Evolutionary conservation across 768 basidiomycete species (phyloP), one percentile per base, ranked within the genome.

Genomic region (Ramaria rubella): DNA sequence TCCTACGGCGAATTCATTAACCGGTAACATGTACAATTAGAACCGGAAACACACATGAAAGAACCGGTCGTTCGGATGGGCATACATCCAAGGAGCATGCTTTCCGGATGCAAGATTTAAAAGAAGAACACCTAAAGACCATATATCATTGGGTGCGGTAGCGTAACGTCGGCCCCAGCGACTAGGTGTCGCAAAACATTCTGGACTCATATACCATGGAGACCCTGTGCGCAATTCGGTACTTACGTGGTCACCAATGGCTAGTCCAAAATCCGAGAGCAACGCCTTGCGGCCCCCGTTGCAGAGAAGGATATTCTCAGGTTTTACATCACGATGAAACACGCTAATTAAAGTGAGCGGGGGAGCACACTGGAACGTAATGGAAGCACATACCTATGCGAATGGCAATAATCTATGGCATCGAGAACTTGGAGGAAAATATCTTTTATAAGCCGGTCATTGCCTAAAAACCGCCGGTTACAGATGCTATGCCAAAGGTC

Each of bases 191-290:
- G 66, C 96, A 88, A n/a, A n/a, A 68, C 95, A 96, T 70, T 97
- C 92, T 70, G 94, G 94, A 66, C 91, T 94, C 88, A 98, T 94
- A 72, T 97, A 95, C 71, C 93, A 97, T n/a, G 94, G 83, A 63
- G 90, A 94, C n/a, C 94, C 94, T 29, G 93, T 96, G 51, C 90
- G 83, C 70, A 93, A 92, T 69, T 98, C 94, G 53, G 80, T 80
- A 64, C 90, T 93, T 55, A 81, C 75, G 66, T 80, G 81, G 61
- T 95, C 91, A 21, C 86, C 87, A 4, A 94, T 96, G 3, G 94
- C 87, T 6, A 98, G 81, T 23, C 95, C 95, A 69, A 59, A 59
- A 43, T 59, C 58, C 15, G 52, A 57, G 6, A 59, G 43, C 19
- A 56, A 14, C 19, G 46, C 40, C 19, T 46, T 59, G 11, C 19